Conservation (phyloP, 2,329 filamentous ascomycete species). For the Lachnum nothofagi region DNA sequence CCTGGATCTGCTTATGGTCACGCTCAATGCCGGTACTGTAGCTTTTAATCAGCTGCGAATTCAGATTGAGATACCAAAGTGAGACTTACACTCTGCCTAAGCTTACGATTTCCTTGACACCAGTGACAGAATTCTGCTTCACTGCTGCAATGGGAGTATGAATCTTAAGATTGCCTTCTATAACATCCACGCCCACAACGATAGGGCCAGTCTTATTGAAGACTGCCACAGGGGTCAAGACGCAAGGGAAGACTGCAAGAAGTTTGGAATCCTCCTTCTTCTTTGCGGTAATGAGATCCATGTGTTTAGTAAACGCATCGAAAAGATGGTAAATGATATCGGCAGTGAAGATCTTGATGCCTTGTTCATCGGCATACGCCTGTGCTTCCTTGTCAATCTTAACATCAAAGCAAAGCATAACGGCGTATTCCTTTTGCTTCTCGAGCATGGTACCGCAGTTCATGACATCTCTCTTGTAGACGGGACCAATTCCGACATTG, state of each 20-base stretch:
- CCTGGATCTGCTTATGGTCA: conserved; percentile 87
- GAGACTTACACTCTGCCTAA: conserved; percentile 76
- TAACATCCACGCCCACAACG: conserved; percentile 88
- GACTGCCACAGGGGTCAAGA: conserved; percentile 80
- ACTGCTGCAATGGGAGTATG: conserved; percentile 88
- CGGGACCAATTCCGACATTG: conserved; percentile 94
- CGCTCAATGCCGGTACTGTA: conserved; percentile 87
- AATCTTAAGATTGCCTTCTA: conserved; percentile 80
- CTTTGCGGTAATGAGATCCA: conserved; percentile 78
- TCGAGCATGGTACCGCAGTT: conserved; percentile 94
- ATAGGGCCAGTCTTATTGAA: conserved; percentile 99
- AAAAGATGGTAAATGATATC: conserved; percentile 99
- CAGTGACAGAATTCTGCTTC: conserved; percentile 73
- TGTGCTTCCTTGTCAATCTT: conserved; percentile 97
- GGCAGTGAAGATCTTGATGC: conserved; percentile 95
- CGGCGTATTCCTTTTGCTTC: conserved; percentile 89
- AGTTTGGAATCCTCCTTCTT: conserved; percentile 96
- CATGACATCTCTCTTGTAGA: conserved; percentile 97
- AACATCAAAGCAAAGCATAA: conserved; percentile 99
- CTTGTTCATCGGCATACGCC: conserved; percentile 84
- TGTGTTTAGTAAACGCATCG: conserved; percentile 92
- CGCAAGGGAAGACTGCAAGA: conserved; percentile 93
- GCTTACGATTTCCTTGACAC: conserved; percentile 74
- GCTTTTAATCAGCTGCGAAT: conserved; percentile 15
- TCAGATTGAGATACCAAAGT: neutral